A percentile compares a stretch with the other conserved stretches of the same genome.
These are phyloP conservation scores for Kazachstania psychrophila DNA, from an alignment of 805 yeast genomes.

Conservation along the genomic window DNA sequence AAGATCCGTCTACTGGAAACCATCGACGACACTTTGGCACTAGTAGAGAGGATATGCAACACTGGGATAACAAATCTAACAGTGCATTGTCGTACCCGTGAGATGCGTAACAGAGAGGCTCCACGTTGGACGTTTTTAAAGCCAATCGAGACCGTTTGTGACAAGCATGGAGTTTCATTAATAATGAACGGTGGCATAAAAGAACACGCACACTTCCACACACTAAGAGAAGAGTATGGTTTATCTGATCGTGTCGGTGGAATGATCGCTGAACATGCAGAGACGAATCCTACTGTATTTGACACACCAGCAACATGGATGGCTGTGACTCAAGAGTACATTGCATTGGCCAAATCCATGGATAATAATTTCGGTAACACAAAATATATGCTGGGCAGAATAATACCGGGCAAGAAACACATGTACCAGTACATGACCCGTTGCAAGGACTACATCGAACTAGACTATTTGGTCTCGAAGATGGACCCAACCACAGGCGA, in stretches of 20 bases:
- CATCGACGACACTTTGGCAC: slow-evolving; percentile 46
- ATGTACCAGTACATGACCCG: slow-evolving; percentile 49
- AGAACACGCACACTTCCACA: slow-evolving; percentile 43
- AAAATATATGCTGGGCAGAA: slow-evolving; percentile 69
- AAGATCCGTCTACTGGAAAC: slow-evolving; percentile 74
- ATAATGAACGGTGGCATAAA: slow-evolving; percentile 74
- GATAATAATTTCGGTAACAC: slow-evolving; percentile 64
- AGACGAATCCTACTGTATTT: slow-evolving; percentile 76
- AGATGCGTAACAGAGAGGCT: slow-evolving; percentile 78
- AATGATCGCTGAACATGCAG: slow-evolving; percentile 92
- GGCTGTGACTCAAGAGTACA: slow-evolving; percentile 45
- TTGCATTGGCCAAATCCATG: slow-evolving; percentile 42
- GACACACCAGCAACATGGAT: slow-evolving; percentile 43
- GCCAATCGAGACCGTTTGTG: slow-evolving; percentile 53
- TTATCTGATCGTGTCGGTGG: slow-evolving; percentile 56
- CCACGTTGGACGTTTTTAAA: slow-evolving; percentile 67
- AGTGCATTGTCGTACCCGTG: slow-evolving; percentile 81
- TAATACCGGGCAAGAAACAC: slow-evolving; percentile 66
- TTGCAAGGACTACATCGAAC: slow-evolving; percentile 46
- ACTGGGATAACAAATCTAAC: slow-evolving; percentile 87
- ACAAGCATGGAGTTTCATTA: slow-evolving; percentile 54
- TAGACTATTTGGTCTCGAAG: slow-evolving; percentile 22
- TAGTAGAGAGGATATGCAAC: slow-evolving; percentile 47
- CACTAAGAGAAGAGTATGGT: slow-evolving; percentile 44
- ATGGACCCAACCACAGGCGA: slow-evolving; percentile 1